A percentile compares a stretch with the other conserved stretches of the same genome.
These are phyloP conservation scores for Zalaria obscura DNA, from an alignment of 2,329 filamentous ascomycete species.

Conservation along the genomic window DNA sequence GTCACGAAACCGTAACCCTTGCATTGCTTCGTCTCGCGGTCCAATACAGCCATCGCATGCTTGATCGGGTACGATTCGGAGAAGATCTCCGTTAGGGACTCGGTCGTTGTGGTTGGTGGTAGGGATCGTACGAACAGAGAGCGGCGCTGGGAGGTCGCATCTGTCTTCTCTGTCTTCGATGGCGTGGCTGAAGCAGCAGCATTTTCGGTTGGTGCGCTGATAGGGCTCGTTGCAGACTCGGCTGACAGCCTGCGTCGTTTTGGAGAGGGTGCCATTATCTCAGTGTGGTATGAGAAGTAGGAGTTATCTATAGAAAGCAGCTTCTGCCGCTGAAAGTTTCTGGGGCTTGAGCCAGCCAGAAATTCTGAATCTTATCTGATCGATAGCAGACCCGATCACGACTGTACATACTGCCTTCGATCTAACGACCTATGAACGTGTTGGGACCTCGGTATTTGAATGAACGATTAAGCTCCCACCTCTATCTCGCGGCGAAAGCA, in stretches of 20 bases:
- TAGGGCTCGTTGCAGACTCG: not conserved
- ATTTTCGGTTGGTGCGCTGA: not conserved
- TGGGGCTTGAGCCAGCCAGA: too few relatives aligned
- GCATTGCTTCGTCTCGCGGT: slow-evolving; percentile 73
- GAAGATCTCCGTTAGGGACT: slow-evolving; percentile 75
- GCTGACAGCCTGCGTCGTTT: not conserved
- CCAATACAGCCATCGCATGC: slow-evolving; percentile 83
- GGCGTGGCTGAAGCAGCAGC: not conserved
- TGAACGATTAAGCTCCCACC: too few relatives aligned
- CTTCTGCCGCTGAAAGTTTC: too few relatives aligned
- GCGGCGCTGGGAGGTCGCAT: slow-evolving; percentile 11
- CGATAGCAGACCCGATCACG: too few relatives aligned
- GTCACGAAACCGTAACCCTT: slow-evolving; percentile 95
- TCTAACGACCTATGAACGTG: too few relatives aligned
- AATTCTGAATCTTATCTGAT: too few relatives aligned
- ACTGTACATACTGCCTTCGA: too few relatives aligned
- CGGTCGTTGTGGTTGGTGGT: slow-evolving; percentile 62
- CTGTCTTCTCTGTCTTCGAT: slow-evolving; percentile 1
- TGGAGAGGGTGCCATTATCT: not conserved
- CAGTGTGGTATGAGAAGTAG: not conserved
- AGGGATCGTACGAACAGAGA: slow-evolving; percentile 84
- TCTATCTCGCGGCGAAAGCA: too few relatives aligned
- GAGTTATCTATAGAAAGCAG: too few relatives aligned
- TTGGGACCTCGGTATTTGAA: too few relatives aligned
- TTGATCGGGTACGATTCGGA: slow-evolving; percentile 91